Evolutionary conservation across 1,284 basidiomycete species (phyloP), one percentile per base, ranked within the genome.

Genomic region (Waitea zeae): DNA sequence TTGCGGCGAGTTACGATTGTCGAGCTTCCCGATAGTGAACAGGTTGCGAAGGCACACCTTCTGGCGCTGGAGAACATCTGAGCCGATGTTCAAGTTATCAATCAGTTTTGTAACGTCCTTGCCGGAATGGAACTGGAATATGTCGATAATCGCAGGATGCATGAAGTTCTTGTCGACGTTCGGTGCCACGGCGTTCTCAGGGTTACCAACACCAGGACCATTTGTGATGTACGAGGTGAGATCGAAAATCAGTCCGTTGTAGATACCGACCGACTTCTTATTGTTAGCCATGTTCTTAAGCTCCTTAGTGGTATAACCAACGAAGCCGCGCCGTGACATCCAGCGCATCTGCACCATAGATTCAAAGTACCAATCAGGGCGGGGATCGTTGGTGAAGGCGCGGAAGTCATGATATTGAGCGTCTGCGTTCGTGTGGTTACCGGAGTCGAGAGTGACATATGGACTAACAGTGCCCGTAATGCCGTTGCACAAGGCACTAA

Each of bases 301-400:
- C 41, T 82, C 77, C 47, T 76, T 75, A 15, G 74, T 71, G 0
- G 86, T 89, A 51, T 75, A 86, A 1, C 90, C 95, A 44, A 95
- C 56, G 54, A 93, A 97, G 0, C 93, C 92, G 32, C 78, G 69
- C 35, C 90, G 79, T 46, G 75, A 79, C 39, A 74, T 81, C 62
- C 80, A 92, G 4, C 90, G 81, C 74, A 99, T 78, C 46, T 69
- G 58, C 4, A 80, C 76, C 88, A 92, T 92, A 43, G 64, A 69
- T 59, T 98, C 84, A 44, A 82, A 89, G 57, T 98, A 98, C 95
- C 93, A 99, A 53, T 98, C 93, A 0, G 90, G 89, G 15, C 92
- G 75, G 1, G 80, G 79, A 50, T 98, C 92, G 40, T 79, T 81
- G 18, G 79, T 83, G 47, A 63, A 76, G 0, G 72, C 74, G 28